A percentile compares a stretch with the other conserved stretches of the same genome.
These are phyloP conservation scores for Mycena polygramma DNA, from an alignment of 768 basidiomycete genomes.

Conservation along the genomic window DNA sequence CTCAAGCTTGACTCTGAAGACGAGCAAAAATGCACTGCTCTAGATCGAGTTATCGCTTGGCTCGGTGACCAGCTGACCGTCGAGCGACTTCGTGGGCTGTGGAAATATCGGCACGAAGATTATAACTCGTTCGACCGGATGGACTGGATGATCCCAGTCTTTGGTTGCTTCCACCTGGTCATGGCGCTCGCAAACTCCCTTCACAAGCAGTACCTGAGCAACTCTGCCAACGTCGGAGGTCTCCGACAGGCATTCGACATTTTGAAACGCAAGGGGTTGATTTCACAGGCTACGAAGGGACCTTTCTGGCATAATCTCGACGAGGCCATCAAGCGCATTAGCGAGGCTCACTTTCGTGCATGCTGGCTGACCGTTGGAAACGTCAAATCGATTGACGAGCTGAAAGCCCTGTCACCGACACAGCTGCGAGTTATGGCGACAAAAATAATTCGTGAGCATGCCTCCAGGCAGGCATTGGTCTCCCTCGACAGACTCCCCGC, in stretches of 20 bases:
- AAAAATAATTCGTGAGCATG: slow-evolving; percentile 28
- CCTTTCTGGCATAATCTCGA: slow-evolving; percentile 40
- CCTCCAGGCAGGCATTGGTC: slow-evolving; percentile 36
- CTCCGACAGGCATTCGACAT: slow-evolving; percentile 37
- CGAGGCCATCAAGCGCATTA: slow-evolving; percentile 43
- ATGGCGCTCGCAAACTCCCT: slow-evolving; percentile 49
- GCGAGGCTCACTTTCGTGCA: slow-evolving; percentile 44
- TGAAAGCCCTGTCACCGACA: slow-evolving; percentile 37
- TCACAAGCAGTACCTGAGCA: slow-evolving; percentile 48
- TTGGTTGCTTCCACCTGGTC: slow-evolving; percentile 51
- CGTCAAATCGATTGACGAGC: slow-evolving; percentile 35
- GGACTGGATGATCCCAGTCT: slow-evolving; percentile 41
- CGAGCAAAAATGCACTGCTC: slow-evolving; percentile 1
- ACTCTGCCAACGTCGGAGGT: slow-evolving; percentile 16
- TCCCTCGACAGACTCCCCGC: not conserved
- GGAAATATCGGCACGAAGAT: slow-evolving; percentile 45
- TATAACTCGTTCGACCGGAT: slow-evolving; percentile 46
- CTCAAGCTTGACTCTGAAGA: not conserved
- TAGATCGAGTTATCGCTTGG: slow-evolving; percentile 44
- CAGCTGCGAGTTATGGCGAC: slow-evolving; percentile 38
- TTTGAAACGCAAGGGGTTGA: slow-evolving; percentile 38
- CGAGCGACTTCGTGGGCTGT: slow-evolving; percentile 44
- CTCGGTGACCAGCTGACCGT: slow-evolving; percentile 51
- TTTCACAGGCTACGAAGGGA: slow-evolving; percentile 32
- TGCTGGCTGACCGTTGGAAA: slow-evolving; percentile 37